Evolutionary conservation across 139 green algal genomes (phyloP).

Genomic region (Picochlorum sp.): DNA sequence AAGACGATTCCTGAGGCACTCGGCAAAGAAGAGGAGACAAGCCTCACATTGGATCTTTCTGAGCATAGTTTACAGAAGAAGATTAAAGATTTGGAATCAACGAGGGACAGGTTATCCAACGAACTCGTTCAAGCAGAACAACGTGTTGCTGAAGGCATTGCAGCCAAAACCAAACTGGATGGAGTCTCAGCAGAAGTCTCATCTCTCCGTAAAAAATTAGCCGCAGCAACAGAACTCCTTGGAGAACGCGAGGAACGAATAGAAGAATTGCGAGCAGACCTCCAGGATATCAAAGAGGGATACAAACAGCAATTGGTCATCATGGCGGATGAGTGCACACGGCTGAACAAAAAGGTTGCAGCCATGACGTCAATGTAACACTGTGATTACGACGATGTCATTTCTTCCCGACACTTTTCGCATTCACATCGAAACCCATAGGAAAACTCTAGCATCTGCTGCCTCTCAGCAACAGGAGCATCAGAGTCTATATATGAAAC

Average conservation of each 20-base stretch:
- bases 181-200: slow-evolving; percentile 6
- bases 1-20: background rate
- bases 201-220: slow-evolving; percentile 45
- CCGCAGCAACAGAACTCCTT: slow-evolving; percentile 73
- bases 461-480: slow-evolving; percentile 8
- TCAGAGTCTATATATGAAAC: slow-evolving; percentile 48
- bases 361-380: too few species aligned
- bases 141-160: slow-evolving; percentile 28
- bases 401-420: slow-evolving; percentile 31
- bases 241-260: slow-evolving; percentile 81
- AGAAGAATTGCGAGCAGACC: slow-evolving; percentile 76
- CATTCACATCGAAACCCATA: slow-evolving; percentile 55
- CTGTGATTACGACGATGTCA: too few species aligned
- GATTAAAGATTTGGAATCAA: slow-evolving; percentile 62
- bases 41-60: background rate
- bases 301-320: slow-evolving; percentile 83
- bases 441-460: slow-evolving; percentile 22
- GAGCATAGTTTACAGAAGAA: slow-evolving; percentile 37
- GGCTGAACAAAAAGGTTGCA: slow-evolving; percentile 4
- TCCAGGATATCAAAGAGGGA: slow-evolving; percentile 73
- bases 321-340: slow-evolving; percentile 32
- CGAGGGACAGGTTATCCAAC: slow-evolving; percentile 65
- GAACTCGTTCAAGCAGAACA: slow-evolving; percentile 67
- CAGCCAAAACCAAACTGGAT: slow-evolving; percentile 11
- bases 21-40: background rate